Conservation (phyloP, 2,329 filamentous ascomycete species). For the Colletotrichum salicis region DNA sequence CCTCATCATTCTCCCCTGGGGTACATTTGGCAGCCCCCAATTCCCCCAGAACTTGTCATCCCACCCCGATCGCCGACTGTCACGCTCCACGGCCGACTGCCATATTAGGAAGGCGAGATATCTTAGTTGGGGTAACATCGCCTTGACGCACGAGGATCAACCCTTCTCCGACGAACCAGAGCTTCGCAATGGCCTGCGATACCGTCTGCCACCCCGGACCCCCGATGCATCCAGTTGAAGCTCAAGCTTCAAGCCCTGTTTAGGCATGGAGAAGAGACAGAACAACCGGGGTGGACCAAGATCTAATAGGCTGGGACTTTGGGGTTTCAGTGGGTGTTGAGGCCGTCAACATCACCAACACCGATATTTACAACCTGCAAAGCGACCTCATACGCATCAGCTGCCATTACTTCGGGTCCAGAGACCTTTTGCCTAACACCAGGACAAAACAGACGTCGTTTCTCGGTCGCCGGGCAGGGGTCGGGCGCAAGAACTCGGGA, state of each 20-base stretch:
- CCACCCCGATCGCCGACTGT: background rate
- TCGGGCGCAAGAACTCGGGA: background rate
- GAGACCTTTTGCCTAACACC: background rate
- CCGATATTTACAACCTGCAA: background rate
- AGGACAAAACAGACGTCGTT: background rate
- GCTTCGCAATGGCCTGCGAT: background rate
- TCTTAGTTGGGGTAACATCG: slow-evolving; percentile 22
- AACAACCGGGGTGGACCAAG: background rate
- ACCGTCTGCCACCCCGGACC: background rate
- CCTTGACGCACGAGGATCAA: slow-evolving; percentile 13
- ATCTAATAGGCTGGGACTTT: background rate
- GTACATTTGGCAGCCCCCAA: background rate
- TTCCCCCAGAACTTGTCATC: background rate
- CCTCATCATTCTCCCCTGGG: background rate
- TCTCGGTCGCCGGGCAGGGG: background rate
- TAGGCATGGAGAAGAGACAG: background rate
- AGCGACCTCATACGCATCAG: background rate
- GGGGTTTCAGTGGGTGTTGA: background rate
- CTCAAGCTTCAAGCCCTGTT: background rate
- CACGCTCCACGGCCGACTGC: slow-evolving; percentile 13
- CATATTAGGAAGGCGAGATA: slow-evolving; percentile 28
- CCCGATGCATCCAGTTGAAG: background rate
- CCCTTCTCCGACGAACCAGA: background rate
- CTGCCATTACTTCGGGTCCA: background rate
- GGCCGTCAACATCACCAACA: background rate